Conservation (phyloP, 164 flowering plant species). For the Vitis vinifera region ASM3070453v1 NC_081822.1:8601501-8602000, state of each 20-base stretch:
- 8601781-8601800: conserved; percentile 37
- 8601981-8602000: conserved; percentile 61
- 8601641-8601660: conserved; percentile 31
- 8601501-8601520: conserved; percentile 44
- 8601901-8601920: conserved; percentile 58
- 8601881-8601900: conserved; percentile 68
- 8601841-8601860: conserved; percentile 75
- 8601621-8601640: conserved; percentile 10
- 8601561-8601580: conserved; percentile 56
- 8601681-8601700: conserved; percentile 10
- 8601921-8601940: conserved; percentile 76
- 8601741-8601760: conserved; percentile 52
- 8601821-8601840: conserved; percentile 32
- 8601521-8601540: conserved; percentile 18
- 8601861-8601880: conserved; percentile 83
- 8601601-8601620: conserved; percentile 10
- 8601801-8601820: conserved; percentile 39
- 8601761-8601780: conserved; percentile 47
- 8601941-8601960: conserved; percentile 75
- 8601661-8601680: conserved; percentile 20
- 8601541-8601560: conserved; percentile 51
- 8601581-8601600: conserved; percentile 23
- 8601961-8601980: conserved; percentile 49
- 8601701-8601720: conserved; percentile 37
- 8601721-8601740: conserved; percentile 47